A percentile compares a stretch with the other conserved stretches of the same genome.
These are phyloP conservation scores for Wickerhamiella sergipiensis DNA, from an alignment of 805 yeast species.

Conservation along the genomic window DNA sequence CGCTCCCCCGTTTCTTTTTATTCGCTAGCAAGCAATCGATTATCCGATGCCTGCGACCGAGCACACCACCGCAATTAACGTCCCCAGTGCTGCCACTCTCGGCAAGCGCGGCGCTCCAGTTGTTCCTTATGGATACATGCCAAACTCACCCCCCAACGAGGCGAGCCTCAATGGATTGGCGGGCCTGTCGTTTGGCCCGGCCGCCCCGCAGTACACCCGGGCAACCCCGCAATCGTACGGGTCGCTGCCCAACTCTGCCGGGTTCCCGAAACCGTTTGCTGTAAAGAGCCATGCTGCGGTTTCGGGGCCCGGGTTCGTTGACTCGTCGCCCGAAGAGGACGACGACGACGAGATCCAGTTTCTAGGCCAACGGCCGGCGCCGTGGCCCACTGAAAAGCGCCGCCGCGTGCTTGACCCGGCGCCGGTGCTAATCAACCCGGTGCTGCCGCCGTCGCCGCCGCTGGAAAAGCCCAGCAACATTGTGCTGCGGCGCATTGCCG, in stretches of 20 bases:
- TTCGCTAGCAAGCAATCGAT: not conserved
- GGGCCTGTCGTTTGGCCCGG: not conserved
- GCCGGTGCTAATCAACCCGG: not conserved
- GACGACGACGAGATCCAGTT: conserved; percentile 2
- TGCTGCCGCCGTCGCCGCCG: conserved; percentile 11
- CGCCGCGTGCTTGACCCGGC: not conserved
- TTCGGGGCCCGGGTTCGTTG: not conserved
- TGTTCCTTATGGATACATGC: not conserved
- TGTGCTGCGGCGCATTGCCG: conserved; percentile 15
- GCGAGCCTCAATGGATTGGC: not conserved
- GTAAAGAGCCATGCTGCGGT: not conserved
- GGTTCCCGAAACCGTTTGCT: not conserved
- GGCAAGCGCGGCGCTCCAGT: conserved; percentile 1
- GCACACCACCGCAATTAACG: not conserved
- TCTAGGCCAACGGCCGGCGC: conserved; percentile 1
- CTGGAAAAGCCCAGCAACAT: conserved; percentile 15
- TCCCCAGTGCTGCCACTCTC: not conserved
- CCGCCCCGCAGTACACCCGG: not conserved
- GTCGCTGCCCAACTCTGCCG: not conserved
- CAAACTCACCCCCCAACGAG: conserved; percentile 1
- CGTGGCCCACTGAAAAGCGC: not conserved
- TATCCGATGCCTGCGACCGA: not conserved
- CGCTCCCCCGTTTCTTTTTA: too few relatives aligned
- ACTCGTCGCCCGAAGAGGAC: not conserved
- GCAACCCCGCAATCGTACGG: not conserved